phyloP scores from a whole-genome alignment of 2,329 filamentous ascomycete genomes.

The Calonectria leucothoes region DNA sequence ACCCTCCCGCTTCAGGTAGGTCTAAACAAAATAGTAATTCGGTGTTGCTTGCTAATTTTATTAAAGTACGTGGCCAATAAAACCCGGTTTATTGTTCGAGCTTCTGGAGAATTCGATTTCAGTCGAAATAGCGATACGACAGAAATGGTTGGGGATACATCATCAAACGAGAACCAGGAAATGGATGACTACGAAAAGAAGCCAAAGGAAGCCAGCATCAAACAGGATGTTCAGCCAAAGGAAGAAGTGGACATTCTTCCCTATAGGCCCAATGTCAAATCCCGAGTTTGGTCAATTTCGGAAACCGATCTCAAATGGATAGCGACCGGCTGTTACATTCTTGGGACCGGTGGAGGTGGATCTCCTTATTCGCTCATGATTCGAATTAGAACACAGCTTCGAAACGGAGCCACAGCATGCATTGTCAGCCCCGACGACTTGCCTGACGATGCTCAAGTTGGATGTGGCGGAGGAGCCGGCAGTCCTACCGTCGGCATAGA shows the following conservation, averaged over 20 bases:
- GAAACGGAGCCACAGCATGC: constrained; percentile 60
- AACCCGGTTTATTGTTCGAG: constrained; percentile 67
- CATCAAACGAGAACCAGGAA: constrained; percentile 11
- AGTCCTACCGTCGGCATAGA: constrained; percentile 71
- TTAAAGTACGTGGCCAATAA: constrained; percentile 63
- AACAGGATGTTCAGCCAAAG: constrained; percentile 3
- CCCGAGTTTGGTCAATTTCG: constrained; percentile 67
- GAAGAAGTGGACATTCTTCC: constrained; percentile 48
- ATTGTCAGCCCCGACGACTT: constrained; percentile 64
- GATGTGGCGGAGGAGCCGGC: constrained; percentile 68
- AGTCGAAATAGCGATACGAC: constrained; percentile 16
- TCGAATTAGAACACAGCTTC: constrained; percentile 62
- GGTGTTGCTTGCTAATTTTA: constrained; percentile 13
- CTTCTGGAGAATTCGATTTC: constrained; percentile 68
- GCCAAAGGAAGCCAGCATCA: not conserved
- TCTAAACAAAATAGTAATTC: not conserved
- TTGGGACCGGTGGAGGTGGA: constrained; percentile 71
- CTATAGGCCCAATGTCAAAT: constrained; percentile 62
- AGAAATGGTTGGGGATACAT: constrained; percentile 8
- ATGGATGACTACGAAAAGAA: constrained; percentile 38
- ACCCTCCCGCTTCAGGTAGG: constrained; percentile 63
- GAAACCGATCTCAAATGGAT: constrained; percentile 70
- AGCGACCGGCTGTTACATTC: constrained; percentile 68
- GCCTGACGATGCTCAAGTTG: constrained; percentile 61
- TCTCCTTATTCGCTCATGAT: constrained; percentile 64